Percentiles rank a stretch among this genome's conserved stretches.
phyloP scores from a whole-genome alignment of 495 filamentous ascomycete genomes.

The Xylaria telfairii region DNA sequence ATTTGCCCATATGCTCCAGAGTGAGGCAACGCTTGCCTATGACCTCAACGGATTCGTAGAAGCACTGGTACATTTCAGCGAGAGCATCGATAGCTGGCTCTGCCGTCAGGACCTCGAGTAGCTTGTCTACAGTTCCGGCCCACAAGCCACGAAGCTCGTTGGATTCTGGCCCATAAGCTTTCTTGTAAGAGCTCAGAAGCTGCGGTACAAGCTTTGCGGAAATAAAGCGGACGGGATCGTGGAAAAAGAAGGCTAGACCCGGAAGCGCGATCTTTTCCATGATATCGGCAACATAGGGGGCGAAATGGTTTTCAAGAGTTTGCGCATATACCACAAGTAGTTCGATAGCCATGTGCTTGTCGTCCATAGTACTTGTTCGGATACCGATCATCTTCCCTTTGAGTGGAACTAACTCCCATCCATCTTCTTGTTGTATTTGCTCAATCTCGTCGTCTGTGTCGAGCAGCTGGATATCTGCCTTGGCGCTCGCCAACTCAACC shows the following conservation, averaged over 20 bases:
- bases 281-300: slow-evolving; percentile 87
- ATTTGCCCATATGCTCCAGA: slow-evolving; percentile 77
- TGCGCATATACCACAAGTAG: slow-evolving; percentile 96
- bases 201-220: slow-evolving; percentile 95
- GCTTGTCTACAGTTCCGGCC: slow-evolving; percentile 83
- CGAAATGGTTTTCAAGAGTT: slow-evolving; percentile 88
- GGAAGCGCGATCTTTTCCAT: slow-evolving; percentile 97
- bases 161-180: slow-evolving; percentile 78
- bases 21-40: slow-evolving; percentile 83
- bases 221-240: slow-evolving; percentile 94
- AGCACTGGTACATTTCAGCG: slow-evolving; percentile 99
- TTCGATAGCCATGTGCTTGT: slow-evolving; percentile 99
- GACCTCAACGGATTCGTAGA: slow-evolving; percentile 97
- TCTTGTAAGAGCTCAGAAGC: slow-evolving; percentile 92
- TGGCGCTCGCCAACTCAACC: slow-evolving; percentile 87
- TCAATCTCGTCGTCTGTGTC: slow-evolving; percentile 96
- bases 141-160: slow-evolving; percentile 79
- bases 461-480: slow-evolving; percentile 95
- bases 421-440: slow-evolving; percentile 91
- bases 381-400: slow-evolving; percentile 98
- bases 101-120: slow-evolving; percentile 91
- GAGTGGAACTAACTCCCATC: slow-evolving; percentile 96
- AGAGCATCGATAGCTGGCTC: slow-evolving; percentile 96
- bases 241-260: slow-evolving; percentile 97
- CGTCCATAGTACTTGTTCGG: slow-evolving; percentile 93